phyloP scores from a whole-genome alignment of 768 basidiomycete species.

The Trametes villosa region DNA sequence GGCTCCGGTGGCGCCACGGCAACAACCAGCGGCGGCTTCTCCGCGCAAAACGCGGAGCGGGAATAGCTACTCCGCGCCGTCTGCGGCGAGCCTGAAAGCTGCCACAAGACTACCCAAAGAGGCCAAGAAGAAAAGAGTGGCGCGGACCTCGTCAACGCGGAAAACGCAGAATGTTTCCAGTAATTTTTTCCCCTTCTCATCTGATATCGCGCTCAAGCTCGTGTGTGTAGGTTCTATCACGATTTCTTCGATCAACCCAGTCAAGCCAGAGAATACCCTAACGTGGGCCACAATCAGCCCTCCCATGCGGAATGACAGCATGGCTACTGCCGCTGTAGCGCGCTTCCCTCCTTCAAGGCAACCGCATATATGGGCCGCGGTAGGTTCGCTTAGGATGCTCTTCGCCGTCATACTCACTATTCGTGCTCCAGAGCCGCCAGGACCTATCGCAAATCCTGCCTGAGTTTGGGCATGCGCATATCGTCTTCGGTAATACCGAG shows the following conservation, averaged over 20 bases:
- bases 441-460: conserved; percentile 27
- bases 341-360: background rate
- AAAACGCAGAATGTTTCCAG: background rate
- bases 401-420: background rate
- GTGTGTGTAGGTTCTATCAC: background rate
- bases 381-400: background rate
- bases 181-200: background rate
- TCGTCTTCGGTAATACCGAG: conserved; percentile 21
- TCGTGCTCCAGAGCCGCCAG: conserved; percentile 21
- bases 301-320: background rate
- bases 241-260: background rate
- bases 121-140: background rate
- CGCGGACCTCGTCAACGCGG: background rate
- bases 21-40: background rate
- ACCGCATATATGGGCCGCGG: conserved; percentile 10
- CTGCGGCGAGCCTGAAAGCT: background rate
- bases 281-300: background rate
- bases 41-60: background rate
- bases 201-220: background rate
- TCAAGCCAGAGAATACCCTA: background rate
- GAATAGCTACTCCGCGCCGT: background rate
- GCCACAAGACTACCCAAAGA: background rate
- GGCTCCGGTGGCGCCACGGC: background rate
- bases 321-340: background rate
- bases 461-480: conserved; percentile 16